Percentiles rank a stretch among this genome's conserved stretches.
Evolutionary conservation across 371 early-diverging fungal species (phyloP).

Genomic region (Blakeslea trispora): DNA sequence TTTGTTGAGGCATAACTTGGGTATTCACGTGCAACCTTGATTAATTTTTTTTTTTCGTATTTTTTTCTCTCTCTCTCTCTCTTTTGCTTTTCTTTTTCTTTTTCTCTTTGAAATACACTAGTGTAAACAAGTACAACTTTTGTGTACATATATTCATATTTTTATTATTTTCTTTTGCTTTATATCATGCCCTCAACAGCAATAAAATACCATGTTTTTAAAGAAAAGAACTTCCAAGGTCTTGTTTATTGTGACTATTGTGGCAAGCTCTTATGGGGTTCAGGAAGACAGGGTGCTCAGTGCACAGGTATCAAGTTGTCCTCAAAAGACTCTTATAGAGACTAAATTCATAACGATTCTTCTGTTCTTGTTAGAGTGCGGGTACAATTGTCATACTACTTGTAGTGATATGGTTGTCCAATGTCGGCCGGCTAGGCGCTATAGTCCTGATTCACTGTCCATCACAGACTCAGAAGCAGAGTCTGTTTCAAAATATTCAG

Average conservation of each 20-base stretch:
- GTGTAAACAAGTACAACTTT: too few relatives aligned
- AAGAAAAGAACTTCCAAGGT: constrained; percentile 50
- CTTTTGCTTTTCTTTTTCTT: neutral
- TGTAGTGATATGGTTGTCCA: constrained; percentile 46
- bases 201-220: constrained; percentile 46
- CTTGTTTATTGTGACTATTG: constrained; percentile 65
- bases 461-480: constrained; percentile 51
- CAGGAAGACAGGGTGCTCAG: constrained; percentile 57
- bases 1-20: neutral
- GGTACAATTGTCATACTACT: constrained; percentile 38
- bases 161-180: neutral
- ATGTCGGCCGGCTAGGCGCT: constrained; percentile 34
- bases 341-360: neutral
- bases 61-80: neutral
- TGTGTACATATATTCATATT: constrained; percentile 3
- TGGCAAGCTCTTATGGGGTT: constrained; percentile 59
- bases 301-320: constrained; percentile 49
- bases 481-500: constrained; percentile 37
- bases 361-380: constrained; percentile 28
- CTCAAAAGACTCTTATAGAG: constrained; percentile 1
- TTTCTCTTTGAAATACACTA: neutral
- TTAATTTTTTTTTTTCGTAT: constrained; percentile 2
- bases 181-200: constrained; percentile 27
- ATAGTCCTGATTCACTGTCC: constrained; percentile 41
- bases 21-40: neutral